Conservation (phyloP, 805 yeast genomes). For the Phaffomyces thermotolerans region DNA sequence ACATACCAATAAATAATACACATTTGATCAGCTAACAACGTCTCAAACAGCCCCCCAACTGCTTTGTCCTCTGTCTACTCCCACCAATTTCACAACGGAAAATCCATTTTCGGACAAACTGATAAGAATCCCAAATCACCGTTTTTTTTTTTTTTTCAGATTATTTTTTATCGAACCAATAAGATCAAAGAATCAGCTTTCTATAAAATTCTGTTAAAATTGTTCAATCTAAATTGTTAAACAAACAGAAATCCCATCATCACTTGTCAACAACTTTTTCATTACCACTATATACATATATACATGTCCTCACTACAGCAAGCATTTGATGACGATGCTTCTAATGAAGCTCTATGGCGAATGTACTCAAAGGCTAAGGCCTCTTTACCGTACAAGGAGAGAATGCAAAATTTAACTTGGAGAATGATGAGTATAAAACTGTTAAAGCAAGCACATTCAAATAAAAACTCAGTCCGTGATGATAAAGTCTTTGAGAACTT, state of each 20-base stretch:
- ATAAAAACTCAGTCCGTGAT: neutral
- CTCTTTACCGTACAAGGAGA: conserved; percentile 60
- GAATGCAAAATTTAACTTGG: conserved; percentile 88
- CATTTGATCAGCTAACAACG: too few relatives aligned
- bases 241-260: neutral
- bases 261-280: neutral
- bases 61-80: too few relatives aligned
- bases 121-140: neutral
- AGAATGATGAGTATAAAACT: conserved; percentile 62
- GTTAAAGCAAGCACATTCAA: conserved; percentile 3
- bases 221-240: neutral
- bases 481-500: conserved; percentile 1
- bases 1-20: too few relatives aligned
- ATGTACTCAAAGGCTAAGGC: conserved; percentile 75
- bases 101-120: neutral
- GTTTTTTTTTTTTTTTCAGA: too few relatives aligned
- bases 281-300: too few relatives aligned
- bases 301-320: conserved; percentile 6
- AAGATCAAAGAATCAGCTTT: neutral
- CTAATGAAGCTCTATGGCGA: conserved; percentile 61
- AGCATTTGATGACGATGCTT: conserved; percentile 32
- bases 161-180: neutral
- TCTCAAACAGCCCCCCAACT: too few relatives aligned
- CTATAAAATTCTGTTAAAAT: neutral
- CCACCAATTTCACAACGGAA: too few relatives aligned